These are phyloP conservation scores for Cicer cuneatum DNA, from an alignment of 306 rosid genomes.

Conservation along the genomic window DNA sequence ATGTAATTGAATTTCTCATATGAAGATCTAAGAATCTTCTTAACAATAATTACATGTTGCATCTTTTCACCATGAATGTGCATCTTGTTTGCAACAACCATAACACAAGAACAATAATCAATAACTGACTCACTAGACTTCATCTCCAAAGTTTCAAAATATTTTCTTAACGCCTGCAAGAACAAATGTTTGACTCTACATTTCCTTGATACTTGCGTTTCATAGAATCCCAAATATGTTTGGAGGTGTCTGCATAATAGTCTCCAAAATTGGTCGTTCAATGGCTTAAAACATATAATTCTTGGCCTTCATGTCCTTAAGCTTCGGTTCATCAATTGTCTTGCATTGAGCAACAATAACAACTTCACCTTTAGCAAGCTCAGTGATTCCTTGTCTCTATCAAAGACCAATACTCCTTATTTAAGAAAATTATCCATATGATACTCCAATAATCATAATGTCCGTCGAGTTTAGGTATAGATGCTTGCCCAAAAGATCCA, in stretches of 20 bases:
- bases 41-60: neutral
- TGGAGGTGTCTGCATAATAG: neutral
- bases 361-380: neutral
- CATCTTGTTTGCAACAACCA: neutral
- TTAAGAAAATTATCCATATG: neutral
- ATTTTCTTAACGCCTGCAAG: neutral
- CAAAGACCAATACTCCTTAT: neutral
- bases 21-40: neutral
- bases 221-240: neutral
- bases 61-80: neutral
- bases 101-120: neutral
- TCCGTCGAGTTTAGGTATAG: neutral
- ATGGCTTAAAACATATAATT: neutral
- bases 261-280: neutral
- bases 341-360: neutral
- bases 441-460: slow-evolving; percentile 16
- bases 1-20: neutral
- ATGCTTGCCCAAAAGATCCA: neutral
- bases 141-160: neutral
- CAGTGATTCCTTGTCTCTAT: neutral
- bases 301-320: neutral
- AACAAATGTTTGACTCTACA: neutral
- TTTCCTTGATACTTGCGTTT: too few species aligned
- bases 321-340: neutral
- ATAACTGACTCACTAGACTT: neutral